Conservation (phyloP, 2,329 filamentous ascomycete genomes). For the Didymella keratinophila region DNA sequence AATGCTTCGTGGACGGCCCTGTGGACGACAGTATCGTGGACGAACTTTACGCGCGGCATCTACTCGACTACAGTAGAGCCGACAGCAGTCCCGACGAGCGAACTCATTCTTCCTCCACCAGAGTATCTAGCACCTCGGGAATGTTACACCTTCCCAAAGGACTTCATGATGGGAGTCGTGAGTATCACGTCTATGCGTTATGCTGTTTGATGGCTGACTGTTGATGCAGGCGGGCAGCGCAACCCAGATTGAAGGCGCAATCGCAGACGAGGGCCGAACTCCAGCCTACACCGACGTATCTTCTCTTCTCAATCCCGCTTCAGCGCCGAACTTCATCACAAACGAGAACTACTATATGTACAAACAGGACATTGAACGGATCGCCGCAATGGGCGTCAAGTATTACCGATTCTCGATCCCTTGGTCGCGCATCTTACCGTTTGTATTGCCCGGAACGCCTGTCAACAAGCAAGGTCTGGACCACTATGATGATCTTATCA, state of each 20-base stretch:
- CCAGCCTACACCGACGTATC: constrained; percentile 33
- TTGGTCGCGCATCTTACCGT: constrained; percentile 63
- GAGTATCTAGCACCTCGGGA: constrained; percentile 60
- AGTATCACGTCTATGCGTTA: neutral
- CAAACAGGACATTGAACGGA: constrained; percentile 63
- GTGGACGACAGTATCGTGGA: constrained; percentile 47
- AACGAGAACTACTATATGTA: constrained; percentile 65
- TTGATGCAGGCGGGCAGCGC: constrained; percentile 32
- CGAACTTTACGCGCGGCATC: constrained; percentile 50
- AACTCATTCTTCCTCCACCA: constrained; percentile 63
- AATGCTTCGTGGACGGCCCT: constrained; percentile 52
- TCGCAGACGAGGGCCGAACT: constrained; percentile 43
- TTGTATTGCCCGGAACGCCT: constrained; percentile 59
- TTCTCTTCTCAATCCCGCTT: constrained; percentile 19
- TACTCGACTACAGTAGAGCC: constrained; percentile 63
- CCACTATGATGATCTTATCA: constrained; percentile 64
- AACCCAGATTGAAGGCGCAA: constrained; percentile 41
- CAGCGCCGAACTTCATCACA: constrained; percentile 39
- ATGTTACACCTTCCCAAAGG: constrained; percentile 60
- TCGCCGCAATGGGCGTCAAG: constrained; percentile 61
- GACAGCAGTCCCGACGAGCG: constrained; percentile 62
- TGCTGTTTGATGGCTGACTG: neutral
- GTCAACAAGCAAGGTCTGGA: constrained; percentile 60
- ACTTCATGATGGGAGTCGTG: constrained; percentile 51
- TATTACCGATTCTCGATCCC: constrained; percentile 63